Evolutionary conservation across 768 basidiomycete genomes (phyloP), one percentile per base, ranked within the genome.

Genomic region (Crepidotus variabilis): DNA sequence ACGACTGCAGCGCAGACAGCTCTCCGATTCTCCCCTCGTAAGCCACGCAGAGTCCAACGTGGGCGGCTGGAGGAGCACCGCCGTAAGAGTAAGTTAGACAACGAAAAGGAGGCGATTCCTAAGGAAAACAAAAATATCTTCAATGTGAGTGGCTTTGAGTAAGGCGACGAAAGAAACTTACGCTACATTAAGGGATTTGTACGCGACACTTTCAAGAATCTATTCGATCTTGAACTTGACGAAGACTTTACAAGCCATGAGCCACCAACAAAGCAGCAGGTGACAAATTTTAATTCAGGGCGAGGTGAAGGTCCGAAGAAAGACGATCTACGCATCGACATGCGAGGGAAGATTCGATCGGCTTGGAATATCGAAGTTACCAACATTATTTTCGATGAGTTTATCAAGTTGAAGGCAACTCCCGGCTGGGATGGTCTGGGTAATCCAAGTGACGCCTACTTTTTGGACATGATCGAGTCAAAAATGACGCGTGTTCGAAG

Each of bases 301-400:
- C 20, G 50, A n/a, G 58, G 54, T n/a, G 34, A 43, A 46, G 56
- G 59, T n/a, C 60, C 60, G 14, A 24, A 60, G 39, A 45, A 39
- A 8, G 47, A 52, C 18, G 18, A 51, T 32, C 36, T 55, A 33
- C 57, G 50, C 6, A 55, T 61, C 47, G 57, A 61, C 34, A 55
- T 55, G 53, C 32, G 54, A 34, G 57, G 53, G 16, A 61, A 61
- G 36, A 51, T 57, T 16, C 34, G 36, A 21, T 58, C 57, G 22
- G 50, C 24, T 14, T 58, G 60, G 60, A 61, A 61, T 34, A 34
- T 50, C 18, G 39, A 43, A 33, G 57, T 55, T 2, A 21, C 54
- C 13, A 23, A 55, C n/a, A 55, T 61, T 32, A 46, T 61, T 22
- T 48, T 61, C 22, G 51, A 50, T 4, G 43, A 57, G 23, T 21